Evolutionary conservation across 2,329 filamentous ascomycete species (phyloP), one percentile per base, ranked within the genome.

Genomic region (Metarhizium guizhouense): DNA sequence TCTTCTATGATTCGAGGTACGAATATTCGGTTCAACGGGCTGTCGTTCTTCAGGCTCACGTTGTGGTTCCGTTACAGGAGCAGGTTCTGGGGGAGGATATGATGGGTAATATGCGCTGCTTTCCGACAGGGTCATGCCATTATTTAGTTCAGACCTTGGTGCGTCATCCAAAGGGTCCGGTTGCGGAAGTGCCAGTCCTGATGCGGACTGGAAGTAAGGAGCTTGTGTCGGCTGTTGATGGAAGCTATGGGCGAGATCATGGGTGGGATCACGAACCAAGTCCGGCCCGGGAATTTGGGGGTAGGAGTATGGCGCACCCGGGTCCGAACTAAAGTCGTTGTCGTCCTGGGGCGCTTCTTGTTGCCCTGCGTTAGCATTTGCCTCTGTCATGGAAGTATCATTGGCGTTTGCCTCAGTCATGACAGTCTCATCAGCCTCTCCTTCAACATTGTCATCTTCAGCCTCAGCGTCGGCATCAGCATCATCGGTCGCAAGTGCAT

Each of bases 251-350:
- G 58, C 48, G 29, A 64, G 61, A 3, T 58, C 58, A 57, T 62
- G 3, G 60, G 56, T 16, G 36, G 29, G 14, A 10, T 40, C 42
- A 13, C 50, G 36, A n/a, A 32, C 38, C 7, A 25, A 6, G 50
- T 67, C 65, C 6, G 60, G 57, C 29, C 65, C 64, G 3, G 70
- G 65, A 59, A 64, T 63, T 48, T 65, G 64, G 47, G 65, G 58
- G 55, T 68, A 65, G 1, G 58, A 63, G 51, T 65, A 64, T 40
- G 62, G 56, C 2, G 42, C 38, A 25, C 54, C 52, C 18, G 42
- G 47, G 40, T 32, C 53, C 25, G 42, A 47, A 36, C 25, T 13
- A 30, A 30, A 30, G 18, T 30, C 20, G 18, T 45, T 16, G 18
- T 48, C 45, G 10, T 48, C 14, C 10, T 51, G 51, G 14, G 18